Evolutionary conservation across 176 grass and related monocot genomes (phyloP).

Genomic region (Ensete glaucum): DNA sequence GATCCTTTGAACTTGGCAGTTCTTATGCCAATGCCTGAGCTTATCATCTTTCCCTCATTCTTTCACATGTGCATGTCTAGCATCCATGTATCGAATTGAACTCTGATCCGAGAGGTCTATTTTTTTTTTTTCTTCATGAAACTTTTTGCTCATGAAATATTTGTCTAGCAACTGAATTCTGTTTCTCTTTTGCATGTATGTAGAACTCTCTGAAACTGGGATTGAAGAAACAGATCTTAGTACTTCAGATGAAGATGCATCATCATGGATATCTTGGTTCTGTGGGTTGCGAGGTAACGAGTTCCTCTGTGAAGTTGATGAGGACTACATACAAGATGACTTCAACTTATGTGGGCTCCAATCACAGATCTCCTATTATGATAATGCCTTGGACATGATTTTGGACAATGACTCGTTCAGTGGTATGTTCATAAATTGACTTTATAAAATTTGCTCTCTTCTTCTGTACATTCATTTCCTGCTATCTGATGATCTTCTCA

Average conservation of each 20-base stretch:
- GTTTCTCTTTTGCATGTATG: neutral
- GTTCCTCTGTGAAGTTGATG: constrained; percentile 24
- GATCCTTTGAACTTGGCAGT: no score
- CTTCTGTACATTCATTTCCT: no score
- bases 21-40: no score
- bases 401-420: constrained; percentile 21
- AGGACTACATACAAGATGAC: constrained; percentile 25
- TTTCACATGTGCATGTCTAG: no score
- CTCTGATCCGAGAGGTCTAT: neutral
- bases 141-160: no score
- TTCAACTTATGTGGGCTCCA: constrained; percentile 24
- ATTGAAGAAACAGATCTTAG: constrained; percentile 25
- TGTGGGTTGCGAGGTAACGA: constrained; percentile 22
- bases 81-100: no score
- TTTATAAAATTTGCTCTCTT: no score
- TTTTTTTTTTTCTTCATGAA: no score
- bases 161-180: neutral
- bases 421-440: neutral
- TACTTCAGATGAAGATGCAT: constrained; percentile 20
- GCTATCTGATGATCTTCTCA: no score
- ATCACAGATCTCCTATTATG: constrained; percentile 13
- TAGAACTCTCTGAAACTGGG: constrained; percentile 11
- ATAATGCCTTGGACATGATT: constrained; percentile 25
- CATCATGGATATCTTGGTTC: constrained; percentile 28
- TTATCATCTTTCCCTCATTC: no score